Evolutionary conservation across 2,329 filamentous ascomycete genomes (phyloP), one percentile per base, ranked within the genome.

Genomic region (Parastagonospora avenae): DNA sequence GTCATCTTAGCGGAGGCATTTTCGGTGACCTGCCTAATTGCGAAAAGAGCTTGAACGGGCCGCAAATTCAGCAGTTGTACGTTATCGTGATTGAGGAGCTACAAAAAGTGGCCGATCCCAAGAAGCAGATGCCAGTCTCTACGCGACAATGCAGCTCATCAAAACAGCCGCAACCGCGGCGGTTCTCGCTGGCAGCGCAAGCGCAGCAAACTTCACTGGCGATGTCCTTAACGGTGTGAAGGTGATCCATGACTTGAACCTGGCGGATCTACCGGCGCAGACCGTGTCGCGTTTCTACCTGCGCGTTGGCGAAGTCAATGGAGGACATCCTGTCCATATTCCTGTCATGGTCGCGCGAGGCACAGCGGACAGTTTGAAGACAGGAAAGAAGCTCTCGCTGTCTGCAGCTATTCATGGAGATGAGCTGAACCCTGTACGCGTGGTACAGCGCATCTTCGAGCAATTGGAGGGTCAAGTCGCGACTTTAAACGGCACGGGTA

Each of bases 391-490:
- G 50, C 53, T 75, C 24, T 72, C 69, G 1, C 57, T 76, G 4
- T 73, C 72, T 9, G 71, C 67, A 16, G 66, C 72, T 1, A 74
- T 75, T 4, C 73, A 76, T 46, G 73, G 73, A 15, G 72, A 76
- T 39, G 72, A 76, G 49, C 54, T 76, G 19, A 74, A 74, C 48
- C 68, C 68, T 0, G 68, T 75, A 14, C 64, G 71, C 0, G 69
- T 75, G 1, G 66, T 74, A 1, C 72, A 75, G 46, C 64, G 66
- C 10, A 63, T 74, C 6, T 74, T 75, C 24, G 62, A 64, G 19
- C 62, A 70, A 39, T 44, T 71, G 29, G 49, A 70, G 46, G 60
- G 47, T 6, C 59, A 68, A 39, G 63, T 68, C 28, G 48, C 60
- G 28, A 67, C 63, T 1, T 57, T 75, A 32, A 73, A 73, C 57